Evolutionary conservation across 306 rosid species (phyloP).

Genomic region (Castanospermum australe): DNA sequence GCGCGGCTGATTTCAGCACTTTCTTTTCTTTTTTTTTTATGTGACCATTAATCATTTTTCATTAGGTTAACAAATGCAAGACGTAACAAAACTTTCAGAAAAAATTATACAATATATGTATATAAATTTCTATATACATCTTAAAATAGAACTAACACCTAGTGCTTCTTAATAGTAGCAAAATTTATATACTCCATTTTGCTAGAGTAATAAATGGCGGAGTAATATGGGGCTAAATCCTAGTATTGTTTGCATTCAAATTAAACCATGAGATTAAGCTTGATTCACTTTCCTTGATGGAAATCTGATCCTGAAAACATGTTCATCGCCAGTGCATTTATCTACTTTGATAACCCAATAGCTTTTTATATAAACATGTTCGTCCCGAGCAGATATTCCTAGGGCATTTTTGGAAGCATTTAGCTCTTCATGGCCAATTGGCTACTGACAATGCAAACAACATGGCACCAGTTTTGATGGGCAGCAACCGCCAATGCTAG

Average conservation of each 20-base stretch:
- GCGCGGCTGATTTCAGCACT: too few species aligned
- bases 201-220: too few species aligned
- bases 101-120: neutral
- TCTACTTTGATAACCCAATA: slow-evolving; percentile 64
- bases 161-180: too few species aligned
- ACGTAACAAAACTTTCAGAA: neutral
- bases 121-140: slow-evolving; percentile 4
- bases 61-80: neutral
- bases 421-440: slow-evolving; percentile 22
- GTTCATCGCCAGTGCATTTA: slow-evolving; percentile 61
- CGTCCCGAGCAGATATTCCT: slow-evolving; percentile 1
- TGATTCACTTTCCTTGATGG: too few species aligned
- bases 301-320: too few species aligned
- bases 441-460: slow-evolving; percentile 47
- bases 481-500: slow-evolving; percentile 54
- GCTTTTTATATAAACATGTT: too few species aligned
- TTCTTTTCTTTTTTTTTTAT: too few species aligned
- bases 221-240: too few species aligned
- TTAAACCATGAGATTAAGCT: too few species aligned
- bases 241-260: too few species aligned
- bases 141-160: neutral
- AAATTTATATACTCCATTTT: too few species aligned
- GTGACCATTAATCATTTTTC: neutral
- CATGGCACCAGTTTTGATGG: slow-evolving; percentile 48
- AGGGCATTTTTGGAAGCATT: too few species aligned